These are phyloP conservation scores for Xanthoconium separans DNA, from an alignment of 1,284 basidiomycete genomes.

Conservation along the genomic window DNA sequence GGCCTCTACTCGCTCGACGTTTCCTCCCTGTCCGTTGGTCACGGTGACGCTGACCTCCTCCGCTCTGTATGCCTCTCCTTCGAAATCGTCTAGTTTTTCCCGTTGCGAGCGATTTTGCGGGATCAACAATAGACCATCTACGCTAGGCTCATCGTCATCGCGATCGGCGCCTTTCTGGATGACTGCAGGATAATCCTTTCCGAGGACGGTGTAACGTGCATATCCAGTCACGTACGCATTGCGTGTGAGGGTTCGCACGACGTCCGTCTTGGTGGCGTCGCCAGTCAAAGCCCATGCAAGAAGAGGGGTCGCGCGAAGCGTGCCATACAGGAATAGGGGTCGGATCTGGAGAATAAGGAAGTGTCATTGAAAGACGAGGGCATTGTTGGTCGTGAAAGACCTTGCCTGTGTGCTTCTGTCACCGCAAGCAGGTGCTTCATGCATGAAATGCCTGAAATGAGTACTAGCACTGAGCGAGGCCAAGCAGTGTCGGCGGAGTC, in stretches of 20 bases:
- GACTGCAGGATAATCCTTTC: neutral
- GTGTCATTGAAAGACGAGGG: no score
- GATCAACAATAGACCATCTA: neutral
- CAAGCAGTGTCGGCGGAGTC: no score
- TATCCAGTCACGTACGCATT: neutral
- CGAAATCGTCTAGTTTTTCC: constrained; percentile 1
- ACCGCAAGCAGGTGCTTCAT: no score
- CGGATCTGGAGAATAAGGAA: neutral
- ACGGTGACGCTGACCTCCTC: neutral
- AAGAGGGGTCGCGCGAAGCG: neutral
- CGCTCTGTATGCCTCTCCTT: neutral
- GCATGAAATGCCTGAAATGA: no score
- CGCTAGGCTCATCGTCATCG: neutral
- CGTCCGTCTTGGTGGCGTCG: neutral
- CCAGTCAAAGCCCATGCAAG: constrained; percentile 1
- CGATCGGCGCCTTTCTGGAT: neutral
- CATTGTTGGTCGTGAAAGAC: no score
- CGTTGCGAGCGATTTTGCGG: neutral
- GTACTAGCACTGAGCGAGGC: no score
- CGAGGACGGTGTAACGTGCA: neutral
- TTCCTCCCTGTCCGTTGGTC: neutral
- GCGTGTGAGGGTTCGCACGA: neutral
- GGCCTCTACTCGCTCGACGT: neutral
- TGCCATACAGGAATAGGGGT: neutral
- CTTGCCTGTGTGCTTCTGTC: no score